A percentile compares a stretch with the other conserved stretches of the same genome.
phyloP scores from a whole-genome alignment of 345 rosid genomes.

The Brassica incana region DNA sequence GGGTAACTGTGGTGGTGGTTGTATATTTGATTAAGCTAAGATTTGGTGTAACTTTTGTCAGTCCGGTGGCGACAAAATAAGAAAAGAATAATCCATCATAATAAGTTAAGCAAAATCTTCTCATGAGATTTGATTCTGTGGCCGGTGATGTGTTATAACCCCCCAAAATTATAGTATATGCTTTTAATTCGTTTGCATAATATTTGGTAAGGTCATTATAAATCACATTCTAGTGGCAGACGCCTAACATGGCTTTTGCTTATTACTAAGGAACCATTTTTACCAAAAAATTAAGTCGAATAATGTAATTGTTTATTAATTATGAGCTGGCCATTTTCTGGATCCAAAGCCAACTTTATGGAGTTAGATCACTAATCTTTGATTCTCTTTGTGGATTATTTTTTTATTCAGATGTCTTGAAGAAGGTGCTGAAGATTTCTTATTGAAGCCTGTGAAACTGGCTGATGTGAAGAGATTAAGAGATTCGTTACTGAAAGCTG shows the following conservation, averaged over 20 bases:
- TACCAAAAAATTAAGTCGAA: not conserved
- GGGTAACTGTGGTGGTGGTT: not conserved
- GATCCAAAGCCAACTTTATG: constrained; percentile 19
- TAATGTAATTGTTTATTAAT: not conserved
- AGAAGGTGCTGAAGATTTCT: constrained; percentile 89
- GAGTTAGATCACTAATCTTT: constrained; percentile 16
- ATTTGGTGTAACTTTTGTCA: not conserved
- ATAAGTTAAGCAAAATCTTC: constrained; percentile 30
- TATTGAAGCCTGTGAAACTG: constrained; percentile 73
- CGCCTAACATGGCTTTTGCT: constrained; percentile 37
- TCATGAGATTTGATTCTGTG: constrained; percentile 31
- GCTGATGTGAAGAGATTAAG: constrained; percentile 68
- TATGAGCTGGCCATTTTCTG: constrained; percentile 29
- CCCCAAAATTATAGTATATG: not conserved
- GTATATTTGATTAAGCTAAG: not conserved
- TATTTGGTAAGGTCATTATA: constrained; percentile 32
- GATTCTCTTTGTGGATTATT: not conserved
- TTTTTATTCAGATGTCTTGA: constrained; percentile 64
- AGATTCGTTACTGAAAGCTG: constrained; percentile 49
- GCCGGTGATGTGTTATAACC: constrained; percentile 30
- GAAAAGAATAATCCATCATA: constrained; percentile 24
- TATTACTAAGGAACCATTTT: not conserved
- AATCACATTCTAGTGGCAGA: constrained; percentile 27
- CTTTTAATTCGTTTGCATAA: constrained; percentile 19
- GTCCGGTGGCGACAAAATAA: not conserved